phyloP scores from a whole-genome alignment of 2,329 filamentous ascomycete genomes.

The Colletotrichum spinosum region DNA sequence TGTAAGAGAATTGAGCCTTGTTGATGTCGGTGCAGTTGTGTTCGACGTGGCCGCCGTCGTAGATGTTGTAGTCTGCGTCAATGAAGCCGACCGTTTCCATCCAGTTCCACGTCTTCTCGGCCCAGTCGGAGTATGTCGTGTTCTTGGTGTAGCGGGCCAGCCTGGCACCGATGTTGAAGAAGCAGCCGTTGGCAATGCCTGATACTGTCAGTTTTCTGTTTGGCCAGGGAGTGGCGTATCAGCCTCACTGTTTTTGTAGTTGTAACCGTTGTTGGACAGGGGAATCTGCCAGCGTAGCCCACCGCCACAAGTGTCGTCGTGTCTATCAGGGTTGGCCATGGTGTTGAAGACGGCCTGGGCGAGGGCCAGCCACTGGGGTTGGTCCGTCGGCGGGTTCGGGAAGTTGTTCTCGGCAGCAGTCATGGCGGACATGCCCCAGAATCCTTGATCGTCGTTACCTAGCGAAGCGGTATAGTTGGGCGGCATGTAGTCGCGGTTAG shows the following conservation, averaged over 20 bases:
- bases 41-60: constrained; percentile 66
- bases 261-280: constrained; percentile 78
- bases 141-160: constrained; percentile 79
- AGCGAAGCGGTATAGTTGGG: constrained; percentile 67
- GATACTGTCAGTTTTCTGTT: constrained; percentile 35
- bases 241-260: constrained; percentile 74
- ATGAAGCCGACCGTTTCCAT: constrained; percentile 67
- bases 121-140: constrained; percentile 71
- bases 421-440: constrained; percentile 78
- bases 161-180: constrained; percentile 75
- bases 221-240: neutral
- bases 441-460: constrained; percentile 77
- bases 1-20: constrained; percentile 70
- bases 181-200: constrained; percentile 71
- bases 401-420: constrained; percentile 74
- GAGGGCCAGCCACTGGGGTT: constrained; percentile 72
- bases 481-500: constrained; percentile 69
- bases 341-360: constrained; percentile 78
- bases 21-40: constrained; percentile 67
- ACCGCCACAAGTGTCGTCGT: constrained; percentile 73
- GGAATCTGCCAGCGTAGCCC: constrained; percentile 85
- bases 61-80: constrained; percentile 69
- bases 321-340: constrained; percentile 69
- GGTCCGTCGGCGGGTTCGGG: constrained; percentile 64
- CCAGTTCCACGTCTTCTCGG: constrained; percentile 73